Base-by-base conservation (phyloP, 2,329 filamentous ascomycete species). In the Phaeoacremonium minimum region DNA sequence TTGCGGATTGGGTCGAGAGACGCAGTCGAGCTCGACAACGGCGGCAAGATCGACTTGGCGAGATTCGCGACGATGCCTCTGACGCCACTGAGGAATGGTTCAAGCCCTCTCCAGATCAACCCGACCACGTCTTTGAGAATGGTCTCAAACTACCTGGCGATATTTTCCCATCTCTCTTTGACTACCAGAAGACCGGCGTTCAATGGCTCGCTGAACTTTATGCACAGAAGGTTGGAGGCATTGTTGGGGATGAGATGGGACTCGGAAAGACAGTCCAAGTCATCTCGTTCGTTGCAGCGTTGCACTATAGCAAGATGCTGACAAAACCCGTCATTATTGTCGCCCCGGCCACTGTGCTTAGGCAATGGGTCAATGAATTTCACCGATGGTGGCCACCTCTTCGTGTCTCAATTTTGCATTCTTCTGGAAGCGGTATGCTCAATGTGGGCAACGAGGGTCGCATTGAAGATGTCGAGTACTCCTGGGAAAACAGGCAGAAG, bases 361-460 rank as follows among this genome's bases (percentile, higher is more conserved):
- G 88, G 43, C 93, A 98, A 57, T 98, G 93, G 93, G 93, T 96
- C 11, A 95, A 94, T 46, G 93, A 98, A 55, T 97, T 98, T 50
- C 94, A 98, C 61, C 81, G 84, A 11, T 98, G 94, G 94, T 98
- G 94, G 94, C 93, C 93, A n/a, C 84, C 93, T n/a, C 69, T 98
- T 19, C 79, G 94, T 29, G 93, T 98, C 5, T 95, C 90, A 0
- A 97, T 98, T 43, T 60, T 98, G 33, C 93, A 98, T 56, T 88
- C 88, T 1, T 96, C 93, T 5, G 93, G 93, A 4, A 97, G 89
- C 57, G 94, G 93, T 14, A 97, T 98, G 91, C 67, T 96, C 36
- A 89, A 95, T 46, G 69, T 94, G 16, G 71, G 69, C 20, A 71
- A 73, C 33, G 86, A 91, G 57, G 77, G 77, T 18, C 59, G 53